Conservation (phyloP, 2,329 filamentous ascomycete genomes). For the Stachybotrys chlorohalonatus region DNA sequence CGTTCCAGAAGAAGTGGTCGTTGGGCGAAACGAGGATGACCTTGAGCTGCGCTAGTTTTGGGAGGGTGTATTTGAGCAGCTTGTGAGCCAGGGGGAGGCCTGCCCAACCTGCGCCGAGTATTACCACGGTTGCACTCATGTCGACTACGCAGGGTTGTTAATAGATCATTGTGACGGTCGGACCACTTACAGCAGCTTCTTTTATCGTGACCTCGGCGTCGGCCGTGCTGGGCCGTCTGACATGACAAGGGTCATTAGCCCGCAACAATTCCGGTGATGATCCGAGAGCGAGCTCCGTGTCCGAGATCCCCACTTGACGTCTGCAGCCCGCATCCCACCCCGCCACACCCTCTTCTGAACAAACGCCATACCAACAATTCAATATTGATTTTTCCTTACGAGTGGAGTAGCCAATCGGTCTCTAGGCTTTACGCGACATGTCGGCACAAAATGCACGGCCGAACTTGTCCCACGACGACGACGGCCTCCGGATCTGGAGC, state of each 20-base stretch:
- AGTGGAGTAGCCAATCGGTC: too few species aligned
- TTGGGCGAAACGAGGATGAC: slow-evolving; percentile 46
- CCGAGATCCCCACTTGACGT: not conserved
- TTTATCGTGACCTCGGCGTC: not conserved
- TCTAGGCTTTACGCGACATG: slow-evolving; percentile 3
- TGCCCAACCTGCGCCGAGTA: slow-evolving; percentile 42
- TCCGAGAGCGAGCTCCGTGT: not conserved
- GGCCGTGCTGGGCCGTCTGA: not conserved
- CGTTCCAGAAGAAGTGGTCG: slow-evolving; percentile 46
- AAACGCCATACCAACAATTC: too few species aligned
- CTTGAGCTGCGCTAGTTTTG: slow-evolving; percentile 32
- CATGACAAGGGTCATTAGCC: not conserved
- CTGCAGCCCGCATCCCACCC: too few species aligned
- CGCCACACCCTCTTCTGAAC: not conserved
- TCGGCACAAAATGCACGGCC: not conserved
- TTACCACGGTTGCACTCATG: slow-evolving; percentile 42
- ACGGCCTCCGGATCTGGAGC: slow-evolving; percentile 19
- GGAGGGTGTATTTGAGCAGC: slow-evolving; percentile 38
- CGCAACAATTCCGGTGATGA: not conserved
- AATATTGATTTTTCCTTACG: too few species aligned
- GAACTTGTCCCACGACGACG: not conserved
- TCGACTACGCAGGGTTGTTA: not conserved
- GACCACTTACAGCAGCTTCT: not conserved
- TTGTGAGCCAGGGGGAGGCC: slow-evolving; percentile 42
- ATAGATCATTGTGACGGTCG: too few species aligned